These are phyloP conservation scores for Aegilops bicornis DNA, from an alignment of 176 grass and related monocot genomes.

Conservation along the genomic window DNA sequence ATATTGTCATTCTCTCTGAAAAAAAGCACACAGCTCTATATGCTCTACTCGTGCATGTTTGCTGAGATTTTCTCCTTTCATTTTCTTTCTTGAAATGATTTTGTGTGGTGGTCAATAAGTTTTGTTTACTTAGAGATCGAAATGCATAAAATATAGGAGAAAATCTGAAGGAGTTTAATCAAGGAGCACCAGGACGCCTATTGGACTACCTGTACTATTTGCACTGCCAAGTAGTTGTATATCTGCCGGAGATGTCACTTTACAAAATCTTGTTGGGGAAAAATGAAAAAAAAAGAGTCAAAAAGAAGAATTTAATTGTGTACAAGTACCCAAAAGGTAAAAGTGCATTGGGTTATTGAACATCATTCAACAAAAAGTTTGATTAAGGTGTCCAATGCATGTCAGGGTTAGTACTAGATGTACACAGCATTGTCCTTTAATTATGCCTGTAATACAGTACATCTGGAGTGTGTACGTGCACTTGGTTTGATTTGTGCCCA, in stretches of 20 bases:
- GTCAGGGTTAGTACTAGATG: neutral
- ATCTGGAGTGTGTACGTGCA: neutral
- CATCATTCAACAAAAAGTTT: constrained; percentile 23
- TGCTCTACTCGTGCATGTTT: neutral
- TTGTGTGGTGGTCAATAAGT: neutral
- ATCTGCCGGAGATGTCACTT: neutral
- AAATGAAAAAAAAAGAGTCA: neutral
- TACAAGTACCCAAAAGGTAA: constrained; percentile 50
- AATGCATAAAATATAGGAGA: neutral
- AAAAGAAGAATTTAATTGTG: constrained; percentile 27
- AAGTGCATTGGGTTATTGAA: constrained; percentile 29
- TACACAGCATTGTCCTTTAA: neutral
- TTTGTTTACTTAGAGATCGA: neutral
- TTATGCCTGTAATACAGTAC: neutral
- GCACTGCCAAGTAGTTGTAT: neutral
- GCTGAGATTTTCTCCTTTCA: neutral
- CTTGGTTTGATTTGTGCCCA: neutral
- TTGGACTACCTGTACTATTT: neutral
- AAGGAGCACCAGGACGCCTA: neutral
- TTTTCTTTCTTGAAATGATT: neutral
- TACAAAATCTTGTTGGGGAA: neutral
- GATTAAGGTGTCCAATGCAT: neutral
- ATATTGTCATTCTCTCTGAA: neutral
- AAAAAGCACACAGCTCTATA: neutral
- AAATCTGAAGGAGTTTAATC: neutral